Evolutionary conservation across 495 filamentous ascomycete genomes (phyloP), one percentile per base, ranked within the genome.

Genomic region (Podospora fimiseda): DNA sequence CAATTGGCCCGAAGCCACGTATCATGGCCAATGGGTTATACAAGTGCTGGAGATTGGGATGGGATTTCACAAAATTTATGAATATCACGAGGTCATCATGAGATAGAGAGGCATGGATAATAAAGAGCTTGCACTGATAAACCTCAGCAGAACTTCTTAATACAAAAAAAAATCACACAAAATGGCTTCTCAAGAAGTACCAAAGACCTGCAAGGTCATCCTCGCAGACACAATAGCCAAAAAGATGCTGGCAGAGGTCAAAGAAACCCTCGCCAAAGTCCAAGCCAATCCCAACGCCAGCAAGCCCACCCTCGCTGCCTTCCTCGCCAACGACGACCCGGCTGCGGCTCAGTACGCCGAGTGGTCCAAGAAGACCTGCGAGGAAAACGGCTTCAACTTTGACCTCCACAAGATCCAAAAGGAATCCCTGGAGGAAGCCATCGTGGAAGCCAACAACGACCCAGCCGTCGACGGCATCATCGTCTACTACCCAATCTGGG

Each of bases 401-500:
- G 80, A 89, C 57, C 80, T 96, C 44, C 86, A 86, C 50, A 76
- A 84, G 64, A 80, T 96, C 39, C 75, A 85, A 59, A 92, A 90
- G 56, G 91, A 96, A 60, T 78, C 82, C 19, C 83, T 98, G 53
- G 93, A 97, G 75, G 86, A 95, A 53, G 78, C 82, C 48, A 84
- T 98, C 60, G 73, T 94, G 23, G 73, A 72, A 50, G 93, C 93
- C 57, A 97, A 98, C 70, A 69, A 74, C 24, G 90, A 96, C 68
- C 60, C 75, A 49, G 56, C 68, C 11, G 83, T 96, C 51, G 86
- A 96, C 70, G 93, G 93, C 58, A 95, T 97, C 59, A 92, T 98
- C 57, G 88, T 97, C 64, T 98, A 98, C 74, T 98, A 96, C 71
- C 93, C 93, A 38, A 95, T 98, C 69, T 97, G 95, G 78, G 70